These are phyloP conservation scores for Collybia sordida DNA, from an alignment of 768 basidiomycete genomes.

Conservation along the genomic window DNA sequence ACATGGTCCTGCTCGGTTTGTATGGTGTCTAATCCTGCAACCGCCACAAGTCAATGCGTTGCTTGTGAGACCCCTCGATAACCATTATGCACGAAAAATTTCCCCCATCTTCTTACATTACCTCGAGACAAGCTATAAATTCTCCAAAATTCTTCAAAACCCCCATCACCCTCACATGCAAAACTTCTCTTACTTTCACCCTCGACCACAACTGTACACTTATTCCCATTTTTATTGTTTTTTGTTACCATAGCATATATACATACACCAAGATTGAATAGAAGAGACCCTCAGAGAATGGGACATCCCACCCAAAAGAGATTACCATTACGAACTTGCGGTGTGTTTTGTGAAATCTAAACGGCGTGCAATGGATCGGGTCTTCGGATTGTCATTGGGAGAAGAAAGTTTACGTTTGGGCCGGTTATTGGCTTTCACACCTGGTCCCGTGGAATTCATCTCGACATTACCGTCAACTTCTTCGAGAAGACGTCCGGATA, in stretches of 20 bases:
- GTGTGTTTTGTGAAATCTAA: constrained; percentile 66
- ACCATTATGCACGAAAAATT: background rate
- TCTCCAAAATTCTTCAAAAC: too few relatives aligned
- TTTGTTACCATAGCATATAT: background rate
- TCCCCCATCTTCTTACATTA: background rate
- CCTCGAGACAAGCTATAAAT: background rate
- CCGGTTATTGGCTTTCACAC: constrained; percentile 50
- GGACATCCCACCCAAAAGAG: too few relatives aligned
- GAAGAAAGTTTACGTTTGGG: constrained; percentile 74
- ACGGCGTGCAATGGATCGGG: constrained; percentile 64
- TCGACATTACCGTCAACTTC: constrained; percentile 79
- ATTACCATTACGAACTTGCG: constrained; percentile 29
- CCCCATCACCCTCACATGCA: too few relatives aligned
- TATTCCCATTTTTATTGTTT: background rate
- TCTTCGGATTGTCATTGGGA: constrained; percentile 46
- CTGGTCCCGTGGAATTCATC: constrained; percentile 45
- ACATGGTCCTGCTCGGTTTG: constrained; percentile 64
- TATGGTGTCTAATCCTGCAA: constrained; percentile 44
- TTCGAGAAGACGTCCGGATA: constrained; percentile 58
- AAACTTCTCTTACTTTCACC: background rate
- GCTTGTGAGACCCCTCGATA: constrained; percentile 43
- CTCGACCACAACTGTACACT: background rate
- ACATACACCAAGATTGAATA: background rate
- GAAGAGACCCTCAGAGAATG: background rate
- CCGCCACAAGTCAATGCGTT: constrained; percentile 41